These are phyloP conservation scores for Cokeromyces recurvatus DNA, from an alignment of 371 early-diverging fungal genomes.

Conservation along the genomic window DNA sequence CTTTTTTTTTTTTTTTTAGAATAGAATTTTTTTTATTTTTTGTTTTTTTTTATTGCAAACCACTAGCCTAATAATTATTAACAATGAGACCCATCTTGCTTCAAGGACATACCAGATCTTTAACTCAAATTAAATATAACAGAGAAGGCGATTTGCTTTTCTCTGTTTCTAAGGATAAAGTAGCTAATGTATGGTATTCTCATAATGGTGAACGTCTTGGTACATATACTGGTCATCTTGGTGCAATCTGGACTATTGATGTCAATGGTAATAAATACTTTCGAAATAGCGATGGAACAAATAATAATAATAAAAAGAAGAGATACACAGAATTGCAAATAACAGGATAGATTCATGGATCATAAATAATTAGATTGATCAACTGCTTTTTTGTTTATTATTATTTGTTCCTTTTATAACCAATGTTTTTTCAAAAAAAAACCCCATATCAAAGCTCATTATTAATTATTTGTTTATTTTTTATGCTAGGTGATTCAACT, in stretches of 20 bases:
- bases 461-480: too few species aligned
- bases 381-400: neutral
- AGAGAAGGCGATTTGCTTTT: slow-evolving; percentile 98
- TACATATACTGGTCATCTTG: slow-evolving; percentile 92
- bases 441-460: too few species aligned
- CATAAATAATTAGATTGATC: neutral
- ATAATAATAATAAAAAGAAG: neutral
- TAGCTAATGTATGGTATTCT: slow-evolving; percentile 92
- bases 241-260: slow-evolving; percentile 95
- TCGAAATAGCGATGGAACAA: too few species aligned
- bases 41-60: too few species aligned
- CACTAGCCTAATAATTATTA: neutral
- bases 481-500: slow-evolving; percentile 61
- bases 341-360: too few species aligned
- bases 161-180: slow-evolving; percentile 93
- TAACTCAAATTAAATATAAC: slow-evolving; percentile 99
- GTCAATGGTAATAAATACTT: slow-evolving; percentile 62
- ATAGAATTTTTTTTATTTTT: neutral
- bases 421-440: too few species aligned
- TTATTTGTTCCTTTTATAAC: too few species aligned
- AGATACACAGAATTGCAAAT: too few species aligned
- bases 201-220: slow-evolving; percentile 98
- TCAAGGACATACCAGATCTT: slow-evolving; percentile 95
- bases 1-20: slow-evolving; percentile 2
- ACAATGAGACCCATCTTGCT: slow-evolving; percentile 88